Base-by-base conservation (phyloP, 257 asterid species). In the Nicotiana attenuata region DNA sequence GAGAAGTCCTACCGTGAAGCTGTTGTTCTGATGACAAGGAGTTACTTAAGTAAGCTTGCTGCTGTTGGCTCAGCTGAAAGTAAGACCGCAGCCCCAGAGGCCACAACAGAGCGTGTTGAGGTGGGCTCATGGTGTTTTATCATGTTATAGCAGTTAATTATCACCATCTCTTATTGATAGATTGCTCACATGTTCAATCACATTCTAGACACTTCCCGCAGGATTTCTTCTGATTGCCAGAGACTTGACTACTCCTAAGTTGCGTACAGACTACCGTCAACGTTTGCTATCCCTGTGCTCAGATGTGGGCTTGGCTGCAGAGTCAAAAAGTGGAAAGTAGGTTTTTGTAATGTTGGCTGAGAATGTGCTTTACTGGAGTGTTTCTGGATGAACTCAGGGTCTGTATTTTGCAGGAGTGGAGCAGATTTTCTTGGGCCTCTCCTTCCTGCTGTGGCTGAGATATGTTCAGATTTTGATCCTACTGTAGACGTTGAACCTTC, bases 401-500 rank as follows among this genome's bases (percentile, higher is more conserved):
- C 85, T 81, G 67, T 52, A 79, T 79, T 84, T 88, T 85, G 83
- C 92, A 96, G 99, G 94, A 94, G 99, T 73, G 99, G 99, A 83
- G 98, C 99, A 81, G 98, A 94, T 92, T 94, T 93, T 89, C 97
- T 96, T 84, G 99, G 99, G 59, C 99, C 99, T 69, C 95, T 96
- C 71, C 92, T 96, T 66, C 99, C 99, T 87, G 97, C 98, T 4
- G 98, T 96, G 83, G 98, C 99, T 83, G 97, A 94, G 88, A 90
- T 96, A 83, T 96, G 99, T 91, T 96, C 99, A 35, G 98, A 96
- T 87, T 96, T 94, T 67, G 96, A 94, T 87, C 99, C 98, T 83
- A 88, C 88, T 86, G 84, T 82, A 80, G 92, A 93, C 86, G 90
- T 94, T 81, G 99, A 96, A 84, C 99, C 99, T 86, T 93, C 99